Evolutionary conservation across 306 rosid genomes (phyloP).

Genomic region (Quercus robur): DNA sequence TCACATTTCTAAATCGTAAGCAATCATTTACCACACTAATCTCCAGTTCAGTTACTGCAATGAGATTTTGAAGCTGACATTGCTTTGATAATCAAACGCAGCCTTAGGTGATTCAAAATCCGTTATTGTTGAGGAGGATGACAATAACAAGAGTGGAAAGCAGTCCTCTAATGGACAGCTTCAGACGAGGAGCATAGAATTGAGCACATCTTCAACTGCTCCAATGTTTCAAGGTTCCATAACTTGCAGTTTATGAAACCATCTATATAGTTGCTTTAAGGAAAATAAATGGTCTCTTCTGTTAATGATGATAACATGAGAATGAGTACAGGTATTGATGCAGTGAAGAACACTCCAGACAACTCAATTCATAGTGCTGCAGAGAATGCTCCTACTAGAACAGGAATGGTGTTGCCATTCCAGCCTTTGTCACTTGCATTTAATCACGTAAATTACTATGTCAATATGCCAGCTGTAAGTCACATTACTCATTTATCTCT

Average conservation of each 20-base stretch:
- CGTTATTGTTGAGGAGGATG: slow-evolving; percentile 38
- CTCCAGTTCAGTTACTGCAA: neutral
- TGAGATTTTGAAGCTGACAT: neutral
- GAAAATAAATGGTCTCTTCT: neutral
- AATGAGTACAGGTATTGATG: slow-evolving; percentile 19
- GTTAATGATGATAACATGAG: neutral
- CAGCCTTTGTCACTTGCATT: slow-evolving; percentile 50
- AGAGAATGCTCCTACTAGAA: slow-evolving; percentile 18
- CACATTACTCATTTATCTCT: slow-evolving; percentile 6
- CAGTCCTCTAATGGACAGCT: slow-evolving; percentile 1
- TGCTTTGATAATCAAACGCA: slow-evolving; percentile 23
- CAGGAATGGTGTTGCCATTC: slow-evolving; percentile 51
- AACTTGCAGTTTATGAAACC: neutral
- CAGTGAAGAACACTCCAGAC: slow-evolving; percentile 19
- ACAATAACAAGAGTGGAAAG: slow-evolving; percentile 16
- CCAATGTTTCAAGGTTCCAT: slow-evolving; percentile 13
- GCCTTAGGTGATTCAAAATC: slow-evolving; percentile 59
- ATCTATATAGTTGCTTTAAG: neutral
- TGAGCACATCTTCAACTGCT: slow-evolving; percentile 23
- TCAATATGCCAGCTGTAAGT: slow-evolving; percentile 46
- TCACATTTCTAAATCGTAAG: slow-evolving; percentile 70
- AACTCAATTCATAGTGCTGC: slow-evolving; percentile 22
- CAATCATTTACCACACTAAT: neutral
- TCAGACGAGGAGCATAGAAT: slow-evolving; percentile 1
- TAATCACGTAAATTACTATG: slow-evolving; percentile 44